Evolutionary conservation across 352 stramenopile species (phyloP).

Genomic region (Globisporangium takayamanum): DNA sequence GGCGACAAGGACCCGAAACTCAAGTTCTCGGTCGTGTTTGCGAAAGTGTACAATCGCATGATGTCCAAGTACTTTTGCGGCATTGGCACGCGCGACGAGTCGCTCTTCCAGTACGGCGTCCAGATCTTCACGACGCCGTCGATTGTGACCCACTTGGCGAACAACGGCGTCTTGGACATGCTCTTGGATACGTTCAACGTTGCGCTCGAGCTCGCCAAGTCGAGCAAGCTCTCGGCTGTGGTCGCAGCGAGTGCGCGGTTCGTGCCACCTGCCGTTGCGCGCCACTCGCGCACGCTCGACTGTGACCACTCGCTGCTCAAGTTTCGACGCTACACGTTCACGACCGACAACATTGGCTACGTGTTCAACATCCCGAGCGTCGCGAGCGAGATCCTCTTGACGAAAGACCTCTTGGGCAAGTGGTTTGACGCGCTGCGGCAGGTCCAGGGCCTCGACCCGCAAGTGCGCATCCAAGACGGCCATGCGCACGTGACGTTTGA

Average conservation of each 20-base stretch:
- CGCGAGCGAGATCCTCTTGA: slow-evolving; percentile 48
- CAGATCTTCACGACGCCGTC: slow-evolving; percentile 92
- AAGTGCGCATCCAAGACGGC: slow-evolving; percentile 67
- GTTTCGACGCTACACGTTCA: slow-evolving; percentile 90
- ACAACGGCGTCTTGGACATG: slow-evolving; percentile 62
- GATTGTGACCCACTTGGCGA: slow-evolving; percentile 63
- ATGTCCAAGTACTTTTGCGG: slow-evolving; percentile 87
- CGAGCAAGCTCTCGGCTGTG: slow-evolving; percentile 23
- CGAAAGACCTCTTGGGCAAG: slow-evolving; percentile 49
- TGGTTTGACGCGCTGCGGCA: slow-evolving; percentile 65
- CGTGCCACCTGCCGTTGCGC: slow-evolving; percentile 17
- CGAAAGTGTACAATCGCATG: slow-evolving; percentile 80
- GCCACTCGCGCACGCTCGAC: slow-evolving; percentile 64
- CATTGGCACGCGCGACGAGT: slow-evolving; percentile 87
- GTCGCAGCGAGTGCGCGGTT: slow-evolving; percentile 16
- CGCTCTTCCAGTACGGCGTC: slow-evolving; percentile 89
- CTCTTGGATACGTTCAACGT: slow-evolving; percentile 74
- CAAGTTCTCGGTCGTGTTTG: slow-evolving; percentile 87
- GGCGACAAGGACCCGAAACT: slow-evolving; percentile 93
- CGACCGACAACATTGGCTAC: slow-evolving; percentile 93
- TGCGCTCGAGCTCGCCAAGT: slow-evolving; percentile 64
- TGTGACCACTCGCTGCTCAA: slow-evolving; percentile 88
- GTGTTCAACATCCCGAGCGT: slow-evolving; percentile 90
- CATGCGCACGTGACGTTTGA: slow-evolving; percentile 93
- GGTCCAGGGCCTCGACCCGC: slow-evolving; percentile 77